phyloP scores from a whole-genome alignment of 345 rosid species.

The Eucalyptus caleyi region DNA sequence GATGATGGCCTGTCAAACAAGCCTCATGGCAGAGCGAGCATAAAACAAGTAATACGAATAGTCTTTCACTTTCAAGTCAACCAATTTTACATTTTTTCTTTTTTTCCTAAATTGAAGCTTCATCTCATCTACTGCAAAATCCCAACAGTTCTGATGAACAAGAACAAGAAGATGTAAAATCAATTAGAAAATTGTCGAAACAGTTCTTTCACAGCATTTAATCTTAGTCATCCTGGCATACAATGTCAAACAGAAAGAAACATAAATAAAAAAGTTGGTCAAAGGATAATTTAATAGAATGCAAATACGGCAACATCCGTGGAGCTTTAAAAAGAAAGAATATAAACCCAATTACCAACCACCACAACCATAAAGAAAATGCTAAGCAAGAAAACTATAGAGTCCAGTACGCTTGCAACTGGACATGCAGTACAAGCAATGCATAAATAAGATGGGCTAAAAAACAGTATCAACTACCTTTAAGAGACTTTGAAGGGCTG shows the following conservation, averaged over 20 bases:
- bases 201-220: background rate
- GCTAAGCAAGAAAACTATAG: background rate
- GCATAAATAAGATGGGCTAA: background rate
- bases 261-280: background rate
- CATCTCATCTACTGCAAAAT: background rate
- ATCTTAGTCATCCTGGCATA: background rate
- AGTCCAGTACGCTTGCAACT: background rate
- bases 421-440: background rate
- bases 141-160: background rate
- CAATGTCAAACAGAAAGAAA: background rate
- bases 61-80: background rate
- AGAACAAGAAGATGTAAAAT: background rate
- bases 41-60: background rate
- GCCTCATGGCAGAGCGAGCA: background rate
- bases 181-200: background rate
- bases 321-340: background rate
- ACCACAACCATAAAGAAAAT: background rate
- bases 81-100: background rate
- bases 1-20: background rate
- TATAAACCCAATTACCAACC: background rate
- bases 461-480: slow-evolving; percentile 26
- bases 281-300: background rate
- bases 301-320: background rate
- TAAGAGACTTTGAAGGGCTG: slow-evolving; percentile 58
- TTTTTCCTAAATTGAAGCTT: background rate